A percentile compares a stretch with the other conserved stretches of the same genome.
These are phyloP conservation scores for maize (Zea mays) DNA, from an alignment of 176 grass and related monocot genomes.

Conservation along the genomic window DNA sequence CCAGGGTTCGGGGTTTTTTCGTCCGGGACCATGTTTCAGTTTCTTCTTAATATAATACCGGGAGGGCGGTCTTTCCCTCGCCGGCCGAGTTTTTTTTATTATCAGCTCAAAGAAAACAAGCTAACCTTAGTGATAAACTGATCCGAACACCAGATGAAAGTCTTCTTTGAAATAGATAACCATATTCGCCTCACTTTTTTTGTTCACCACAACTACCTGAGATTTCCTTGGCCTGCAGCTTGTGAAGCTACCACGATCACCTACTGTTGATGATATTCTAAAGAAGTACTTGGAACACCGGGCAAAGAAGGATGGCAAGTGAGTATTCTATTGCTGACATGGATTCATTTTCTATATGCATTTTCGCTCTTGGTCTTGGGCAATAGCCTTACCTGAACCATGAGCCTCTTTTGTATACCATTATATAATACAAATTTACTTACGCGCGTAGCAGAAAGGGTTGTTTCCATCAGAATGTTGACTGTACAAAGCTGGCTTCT, in stretches of 20 bases:
- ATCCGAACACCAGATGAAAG: not conserved
- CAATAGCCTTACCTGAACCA: not conserved
- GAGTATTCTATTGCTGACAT: conserved; percentile 48
- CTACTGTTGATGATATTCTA: conserved; percentile 90
- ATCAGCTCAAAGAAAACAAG: not conserved
- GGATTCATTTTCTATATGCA: conserved; percentile 4
- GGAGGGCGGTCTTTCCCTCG: too few relatives aligned
- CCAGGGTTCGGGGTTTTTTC: too few relatives aligned
- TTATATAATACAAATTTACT: conserved; percentile 8
- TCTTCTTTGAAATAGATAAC: not conserved
- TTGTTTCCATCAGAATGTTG: conserved; percentile 13
- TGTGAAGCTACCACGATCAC: conserved; percentile 88
- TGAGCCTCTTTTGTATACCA: not conserved
- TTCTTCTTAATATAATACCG: too few relatives aligned
- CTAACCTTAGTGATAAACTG: not conserved
- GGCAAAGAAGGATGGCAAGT: conserved; percentile 90
- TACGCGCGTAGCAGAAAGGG: not conserved
- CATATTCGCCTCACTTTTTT: not conserved
- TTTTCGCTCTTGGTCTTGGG: not conserved
- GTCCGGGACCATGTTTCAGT: too few relatives aligned
- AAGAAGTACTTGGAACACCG: conserved; percentile 86
- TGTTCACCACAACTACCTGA: conserved; percentile 26
- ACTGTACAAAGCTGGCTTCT: not conserved
- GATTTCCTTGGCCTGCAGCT: conserved; percentile 57
- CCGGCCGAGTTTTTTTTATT: too few relatives aligned